Percentiles rank a stretch among this genome's conserved stretches.
Evolutionary conservation across 768 basidiomycete genomes (phyloP).

Genomic region (Termitomyces sp.): DNA sequence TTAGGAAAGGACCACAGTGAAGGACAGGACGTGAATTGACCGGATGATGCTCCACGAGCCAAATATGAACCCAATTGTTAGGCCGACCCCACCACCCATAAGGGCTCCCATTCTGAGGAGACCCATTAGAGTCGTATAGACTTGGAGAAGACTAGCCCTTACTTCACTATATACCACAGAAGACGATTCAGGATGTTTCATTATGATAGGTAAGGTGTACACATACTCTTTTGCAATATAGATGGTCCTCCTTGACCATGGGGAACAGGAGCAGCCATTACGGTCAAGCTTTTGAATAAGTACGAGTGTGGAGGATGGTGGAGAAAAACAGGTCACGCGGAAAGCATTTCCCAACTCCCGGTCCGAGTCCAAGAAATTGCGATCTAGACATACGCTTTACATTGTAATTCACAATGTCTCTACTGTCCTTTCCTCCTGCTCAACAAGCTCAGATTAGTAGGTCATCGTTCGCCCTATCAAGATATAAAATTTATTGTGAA

Average conservation of each 20-base stretch:
- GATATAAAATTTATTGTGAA: slow-evolving; percentile 9
- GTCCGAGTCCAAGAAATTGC: background rate
- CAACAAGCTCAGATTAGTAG: slow-evolving; percentile 86
- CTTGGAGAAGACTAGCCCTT: slow-evolving; percentile 11
- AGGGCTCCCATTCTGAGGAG: slow-evolving; percentile 81
- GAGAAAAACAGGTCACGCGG: slow-evolving; percentile 15
- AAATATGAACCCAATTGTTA: slow-evolving; percentile 97
- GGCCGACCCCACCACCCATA: slow-evolving; percentile 91
- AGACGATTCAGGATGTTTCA: slow-evolving; percentile 3
- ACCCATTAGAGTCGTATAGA: slow-evolving; percentile 5
- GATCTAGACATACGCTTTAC: background rate
- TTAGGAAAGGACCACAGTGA: background rate
- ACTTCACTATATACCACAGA: slow-evolving; percentile 52
- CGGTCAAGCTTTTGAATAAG: slow-evolving; percentile 2
- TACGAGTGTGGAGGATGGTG: background rate
- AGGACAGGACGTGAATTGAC: slow-evolving; percentile 37
- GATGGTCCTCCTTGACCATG: slow-evolving; percentile 50
- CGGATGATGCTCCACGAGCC: slow-evolving; percentile 90
- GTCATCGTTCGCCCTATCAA: slow-evolving; percentile 20
- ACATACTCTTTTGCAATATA: slow-evolving; percentile 74
- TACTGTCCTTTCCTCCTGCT: slow-evolving; percentile 63
- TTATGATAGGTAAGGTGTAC: background rate
- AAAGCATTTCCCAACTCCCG: too few species aligned
- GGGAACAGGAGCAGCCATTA: slow-evolving; percentile 20
- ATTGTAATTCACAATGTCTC: slow-evolving; percentile 12